These are phyloP conservation scores for Suillus decipiens DNA, from an alignment of 768 basidiomycete genomes.

Conservation along the genomic window DNA sequence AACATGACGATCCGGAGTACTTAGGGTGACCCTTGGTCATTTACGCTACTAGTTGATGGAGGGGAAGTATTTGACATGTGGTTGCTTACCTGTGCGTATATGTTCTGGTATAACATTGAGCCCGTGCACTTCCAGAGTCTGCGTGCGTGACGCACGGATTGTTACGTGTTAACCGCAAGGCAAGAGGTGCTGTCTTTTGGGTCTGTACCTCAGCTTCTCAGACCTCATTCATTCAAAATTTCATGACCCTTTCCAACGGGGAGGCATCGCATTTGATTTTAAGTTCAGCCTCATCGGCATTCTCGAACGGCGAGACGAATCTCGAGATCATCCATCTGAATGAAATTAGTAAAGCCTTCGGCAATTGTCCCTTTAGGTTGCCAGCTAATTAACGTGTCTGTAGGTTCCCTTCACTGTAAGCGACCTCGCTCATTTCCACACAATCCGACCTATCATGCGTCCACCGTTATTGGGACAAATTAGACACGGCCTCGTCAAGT, in stretches of 20 bases:
- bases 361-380: slow-evolving; percentile 31
- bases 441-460: slow-evolving; percentile 22
- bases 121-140: slow-evolving; percentile 4
- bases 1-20: slow-evolving; percentile 8
- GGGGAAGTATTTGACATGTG: not conserved
- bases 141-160: slow-evolving; percentile 6
- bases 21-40: not conserved
- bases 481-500: slow-evolving; percentile 29
- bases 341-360: slow-evolving; percentile 36
- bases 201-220: slow-evolving; percentile 10
- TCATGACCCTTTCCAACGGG: slow-evolving; percentile 26
- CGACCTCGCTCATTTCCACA: slow-evolving; percentile 32
- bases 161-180: slow-evolving; percentile 11
- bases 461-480: slow-evolving; percentile 26
- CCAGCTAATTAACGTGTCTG: slow-evolving; percentile 27
- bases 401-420: slow-evolving; percentile 28
- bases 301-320: slow-evolving; percentile 28
- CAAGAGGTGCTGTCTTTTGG: slow-evolving; percentile 4
- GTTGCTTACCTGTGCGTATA: not conserved
- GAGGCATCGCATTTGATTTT: slow-evolving; percentile 33
- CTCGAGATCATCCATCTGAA: slow-evolving; percentile 18
- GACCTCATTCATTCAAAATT: slow-evolving; percentile 22
- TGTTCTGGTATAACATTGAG: slow-evolving; percentile 6
- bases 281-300: slow-evolving; percentile 18
- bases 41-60: slow-evolving; percentile 3